Evolutionary conservation across 176 grass and related monocot genomes (phyloP).

Genomic region (Poa pratensis): DNA sequence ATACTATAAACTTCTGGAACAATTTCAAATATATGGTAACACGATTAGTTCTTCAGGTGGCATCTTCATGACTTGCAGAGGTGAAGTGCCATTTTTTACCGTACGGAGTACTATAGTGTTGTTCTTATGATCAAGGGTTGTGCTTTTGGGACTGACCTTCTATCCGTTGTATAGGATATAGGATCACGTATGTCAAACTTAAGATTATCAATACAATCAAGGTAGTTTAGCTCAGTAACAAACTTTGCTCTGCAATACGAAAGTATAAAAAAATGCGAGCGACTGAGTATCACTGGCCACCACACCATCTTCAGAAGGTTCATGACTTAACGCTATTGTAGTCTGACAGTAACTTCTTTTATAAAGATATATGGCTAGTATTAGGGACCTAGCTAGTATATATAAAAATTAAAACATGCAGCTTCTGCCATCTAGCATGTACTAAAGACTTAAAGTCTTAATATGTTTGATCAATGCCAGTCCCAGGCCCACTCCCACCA

Average conservation of each 20-base stretch:
- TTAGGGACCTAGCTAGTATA: too few species aligned
- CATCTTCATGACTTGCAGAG: background rate
- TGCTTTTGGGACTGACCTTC: slow-evolving; percentile 8
- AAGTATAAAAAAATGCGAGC: background rate
- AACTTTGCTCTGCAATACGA: background rate
- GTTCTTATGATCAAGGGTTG: background rate
- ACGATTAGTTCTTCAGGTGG: background rate
- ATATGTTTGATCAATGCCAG: background rate
- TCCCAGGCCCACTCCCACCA: background rate
- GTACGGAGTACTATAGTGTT: background rate
- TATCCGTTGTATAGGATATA: slow-evolving; percentile 25
- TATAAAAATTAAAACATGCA: too few species aligned
- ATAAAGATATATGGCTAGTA: too few species aligned
- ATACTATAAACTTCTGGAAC: background rate
- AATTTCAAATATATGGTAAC: background rate
- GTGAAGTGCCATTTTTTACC: background rate
- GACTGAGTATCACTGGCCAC: background rate
- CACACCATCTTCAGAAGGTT: slow-evolving; percentile 1
- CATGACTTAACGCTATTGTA: too few species aligned
- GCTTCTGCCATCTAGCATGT: background rate
- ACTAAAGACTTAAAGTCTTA: background rate
- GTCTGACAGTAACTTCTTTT: too few species aligned
- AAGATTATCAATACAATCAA: background rate
- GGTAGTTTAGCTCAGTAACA: background rate
- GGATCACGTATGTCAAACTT: background rate